Base-by-base conservation (phyloP, 2,329 filamentous ascomycete species). In the Colletotrichum spaethianum region DNA sequence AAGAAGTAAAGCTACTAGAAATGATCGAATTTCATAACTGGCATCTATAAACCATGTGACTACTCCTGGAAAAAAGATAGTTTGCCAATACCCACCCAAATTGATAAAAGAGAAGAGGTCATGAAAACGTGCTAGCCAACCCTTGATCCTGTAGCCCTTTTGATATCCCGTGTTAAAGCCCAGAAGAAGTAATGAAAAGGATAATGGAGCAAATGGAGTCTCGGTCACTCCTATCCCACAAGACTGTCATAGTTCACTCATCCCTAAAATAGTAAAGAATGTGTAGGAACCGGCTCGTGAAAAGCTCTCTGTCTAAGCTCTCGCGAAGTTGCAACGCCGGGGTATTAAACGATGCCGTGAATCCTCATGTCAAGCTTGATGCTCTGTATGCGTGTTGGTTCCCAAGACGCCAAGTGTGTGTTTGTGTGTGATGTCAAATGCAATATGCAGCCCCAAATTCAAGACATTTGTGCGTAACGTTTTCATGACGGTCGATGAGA, bases 301-400 rank as follows among this genome's bases (percentile, higher is more conserved):
- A 57, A 73, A 73, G 67, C 67, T 71, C 38, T 70, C 65, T 72
- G 26, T 71, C 65, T 72, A 70, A 61, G 70, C 70, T 72, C 70
- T 72, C 60, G 46, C 70, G 65, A 55, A 36, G 53, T 71, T 69
- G 66, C 52, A 71, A 73, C 67, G 70, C 67, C 70, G 67, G 66
- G 70, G 70, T 73, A 73, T 73, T 67, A 66, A 57, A 59, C 16
- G 55, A 70, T 71, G 70, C 67, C 40, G 33, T 44, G 53, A 63
- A 62, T 73, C 55, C 67, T 63, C 33, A 72, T 64, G 65, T 67
- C 61, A 63, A 63, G 38, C 60, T 63, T 33, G 52, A 73, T 73
- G 67, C 67, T 61, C 46, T 72, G 59, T 69, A 69, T 72, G 69
- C 65, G 28, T 65, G 63, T 60, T 70, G 56, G 59, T 63, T 68